Evolutionary conservation across 1,139 yeast genomes (phyloP).

Genomic region (Magnusiomyces ingens): DNA sequence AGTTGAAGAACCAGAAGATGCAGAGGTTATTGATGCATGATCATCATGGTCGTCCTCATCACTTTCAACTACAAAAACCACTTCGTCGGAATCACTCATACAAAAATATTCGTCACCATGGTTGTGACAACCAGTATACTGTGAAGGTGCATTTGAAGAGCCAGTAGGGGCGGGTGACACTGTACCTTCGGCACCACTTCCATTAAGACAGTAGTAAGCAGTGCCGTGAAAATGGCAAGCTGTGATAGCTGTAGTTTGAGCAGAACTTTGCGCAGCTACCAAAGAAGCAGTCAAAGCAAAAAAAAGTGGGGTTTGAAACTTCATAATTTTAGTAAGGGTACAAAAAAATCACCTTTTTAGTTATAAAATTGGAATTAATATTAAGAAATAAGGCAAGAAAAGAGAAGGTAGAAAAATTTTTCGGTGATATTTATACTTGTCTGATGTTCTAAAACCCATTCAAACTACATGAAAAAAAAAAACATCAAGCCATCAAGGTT

Average conservation of each 20-base stretch:
- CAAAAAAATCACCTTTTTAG: neutral
- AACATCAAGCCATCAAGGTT: too few species aligned
- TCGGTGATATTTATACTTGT: neutral
- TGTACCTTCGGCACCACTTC: conserved; percentile 31
- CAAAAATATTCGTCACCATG: conserved; percentile 32
- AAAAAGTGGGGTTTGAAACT: neutral
- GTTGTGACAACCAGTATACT: conserved; percentile 32
- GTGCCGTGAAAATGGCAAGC: conserved; percentile 33
- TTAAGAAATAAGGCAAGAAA: neutral
- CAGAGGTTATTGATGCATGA: neutral
- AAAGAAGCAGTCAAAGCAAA: neutral
- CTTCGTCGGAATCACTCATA: conserved; percentile 24
- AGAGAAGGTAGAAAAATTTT: neutral
- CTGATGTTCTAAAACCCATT: neutral
- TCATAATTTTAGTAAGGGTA: neutral
- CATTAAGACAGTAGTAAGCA: conserved; percentile 29
- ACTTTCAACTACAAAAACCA: conserved; percentile 25
- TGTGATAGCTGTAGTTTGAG: conserved; percentile 16
- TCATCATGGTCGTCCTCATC: neutral
- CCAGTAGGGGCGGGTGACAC: conserved; percentile 31
- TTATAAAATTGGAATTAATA: neutral
- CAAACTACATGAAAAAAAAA: too few species aligned
- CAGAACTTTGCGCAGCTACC: neutral
- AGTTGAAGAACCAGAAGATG: neutral
- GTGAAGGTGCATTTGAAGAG: conserved; percentile 23